A percentile compares a stretch with the other conserved stretches of the same genome.
phyloP scores from a whole-genome alignment of 768 basidiomycete genomes.

The Lactarius tabidus region DNA sequence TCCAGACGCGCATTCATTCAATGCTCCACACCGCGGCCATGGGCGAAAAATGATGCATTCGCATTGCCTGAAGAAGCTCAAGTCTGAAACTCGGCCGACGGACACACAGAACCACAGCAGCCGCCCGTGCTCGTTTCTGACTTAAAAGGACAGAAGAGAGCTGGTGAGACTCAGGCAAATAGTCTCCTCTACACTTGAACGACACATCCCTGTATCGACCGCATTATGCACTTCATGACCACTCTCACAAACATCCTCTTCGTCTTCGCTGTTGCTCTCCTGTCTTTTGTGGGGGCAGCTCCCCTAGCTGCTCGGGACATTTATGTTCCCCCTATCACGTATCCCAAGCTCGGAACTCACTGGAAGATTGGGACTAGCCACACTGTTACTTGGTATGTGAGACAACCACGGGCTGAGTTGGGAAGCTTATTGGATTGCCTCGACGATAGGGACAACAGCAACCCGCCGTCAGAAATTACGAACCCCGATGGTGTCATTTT shows the following conservation, averaged over 20 bases:
- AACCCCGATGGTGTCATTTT: slow-evolving; percentile 17
- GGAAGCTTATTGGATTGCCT: background rate
- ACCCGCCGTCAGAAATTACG: slow-evolving; percentile 28
- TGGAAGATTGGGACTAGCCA: slow-evolving; percentile 28
- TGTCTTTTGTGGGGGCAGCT: slow-evolving; percentile 1
- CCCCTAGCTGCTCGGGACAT: slow-evolving; percentile 27
- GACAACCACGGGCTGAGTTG: too few relatives aligned
- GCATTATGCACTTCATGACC: slow-evolving; percentile 13
- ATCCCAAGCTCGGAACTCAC: slow-evolving; percentile 28
- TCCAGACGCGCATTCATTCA: background rate
- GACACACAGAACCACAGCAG: background rate
- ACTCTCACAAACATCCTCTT: background rate
- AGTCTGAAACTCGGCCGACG: background rate
- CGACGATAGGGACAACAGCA: background rate
- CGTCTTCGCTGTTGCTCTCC: background rate
- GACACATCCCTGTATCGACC: background rate
- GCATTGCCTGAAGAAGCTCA: background rate
- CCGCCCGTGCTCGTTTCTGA: background rate
- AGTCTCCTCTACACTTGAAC: background rate
- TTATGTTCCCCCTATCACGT: slow-evolving; percentile 29
- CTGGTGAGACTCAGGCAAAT: background rate
- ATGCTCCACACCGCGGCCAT: background rate
- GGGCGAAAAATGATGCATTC: background rate
- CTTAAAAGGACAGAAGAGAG: background rate
- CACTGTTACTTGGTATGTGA: slow-evolving; percentile 34